phyloP scores from a whole-genome alignment of 1,139 yeast genomes.

The Chernovozyma aurita region DNA sequence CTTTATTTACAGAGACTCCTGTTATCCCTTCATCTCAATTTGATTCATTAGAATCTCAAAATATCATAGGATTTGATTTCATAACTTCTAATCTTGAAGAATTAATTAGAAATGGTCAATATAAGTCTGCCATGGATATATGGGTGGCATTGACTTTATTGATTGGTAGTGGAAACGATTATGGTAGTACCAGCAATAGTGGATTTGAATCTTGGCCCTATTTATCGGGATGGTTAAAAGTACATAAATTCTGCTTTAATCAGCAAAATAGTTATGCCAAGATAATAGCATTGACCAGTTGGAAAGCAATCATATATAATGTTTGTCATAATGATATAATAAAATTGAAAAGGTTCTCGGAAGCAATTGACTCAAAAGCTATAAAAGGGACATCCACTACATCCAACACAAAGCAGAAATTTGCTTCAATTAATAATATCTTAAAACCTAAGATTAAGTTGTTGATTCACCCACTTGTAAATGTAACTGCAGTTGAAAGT shows the following conservation, averaged over 20 bases:
- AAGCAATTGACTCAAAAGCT: neutral
- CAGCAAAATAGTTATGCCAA: constrained; percentile 22
- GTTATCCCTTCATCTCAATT: constrained; percentile 7
- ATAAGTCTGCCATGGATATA: constrained; percentile 36
- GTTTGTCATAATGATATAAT: constrained; percentile 31
- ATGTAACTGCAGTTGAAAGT: constrained; percentile 18
- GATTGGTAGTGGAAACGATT: constrained; percentile 16
- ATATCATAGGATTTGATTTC: constrained; percentile 18
- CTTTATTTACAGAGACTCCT: constrained; percentile 15
- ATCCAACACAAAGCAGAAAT: neutral
- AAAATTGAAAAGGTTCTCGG: constrained; percentile 12
- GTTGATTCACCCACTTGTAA: constrained; percentile 25
- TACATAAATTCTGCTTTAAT: constrained; percentile 29
- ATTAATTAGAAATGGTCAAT: constrained; percentile 22
- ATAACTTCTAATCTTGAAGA: constrained; percentile 22
- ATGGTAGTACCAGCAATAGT: neutral
- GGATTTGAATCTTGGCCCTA: constrained; percentile 32
- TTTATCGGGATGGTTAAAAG: constrained; percentile 30
- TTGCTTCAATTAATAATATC: constrained; percentile 1
- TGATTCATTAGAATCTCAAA: constrained; percentile 7
- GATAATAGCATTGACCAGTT: constrained; percentile 27
- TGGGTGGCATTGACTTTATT: constrained; percentile 40
- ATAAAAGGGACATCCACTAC: neutral
- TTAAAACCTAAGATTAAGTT: constrained; percentile 26
- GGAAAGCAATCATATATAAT: constrained; percentile 36